Conservation (phyloP, 2,329 filamentous ascomycete genomes). For the Fusarium sp. region DNA sequence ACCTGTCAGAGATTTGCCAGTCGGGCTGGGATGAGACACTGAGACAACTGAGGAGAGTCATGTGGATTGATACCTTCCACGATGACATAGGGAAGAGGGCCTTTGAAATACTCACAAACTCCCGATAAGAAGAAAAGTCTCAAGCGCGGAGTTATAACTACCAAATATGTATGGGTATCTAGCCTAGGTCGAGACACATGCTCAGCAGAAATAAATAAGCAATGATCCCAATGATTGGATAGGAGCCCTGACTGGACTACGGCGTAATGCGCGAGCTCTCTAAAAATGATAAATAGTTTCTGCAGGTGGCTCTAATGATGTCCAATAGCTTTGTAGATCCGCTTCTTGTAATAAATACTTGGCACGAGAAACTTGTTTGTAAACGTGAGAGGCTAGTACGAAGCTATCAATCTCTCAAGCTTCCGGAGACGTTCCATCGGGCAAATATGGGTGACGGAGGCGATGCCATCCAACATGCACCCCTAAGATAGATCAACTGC, state of each 20-base stretch:
- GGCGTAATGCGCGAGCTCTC: neutral
- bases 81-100: neutral
- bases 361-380: neutral
- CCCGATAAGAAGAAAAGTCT: neutral
- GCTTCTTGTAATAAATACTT: no score
- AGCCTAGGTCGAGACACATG: neutral
- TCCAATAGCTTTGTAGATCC: neutral
- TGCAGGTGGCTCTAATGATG: neutral
- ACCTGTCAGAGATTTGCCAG: no score
- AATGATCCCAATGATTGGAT: no score
- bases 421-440: no score
- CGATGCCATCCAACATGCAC: neutral
- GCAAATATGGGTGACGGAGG: neutral
- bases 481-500: neutral
- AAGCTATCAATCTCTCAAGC: no score
- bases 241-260: neutral
- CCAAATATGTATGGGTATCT: neutral
- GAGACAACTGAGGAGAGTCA: neutral
- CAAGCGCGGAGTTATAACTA: no score
- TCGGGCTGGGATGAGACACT: neutral
- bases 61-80: neutral
- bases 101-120: neutral
- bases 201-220: neutral
- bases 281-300: neutral
- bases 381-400: neutral